Base-by-base conservation (phyloP, 257 asterid species). In the Misopates orontium region DNA sequence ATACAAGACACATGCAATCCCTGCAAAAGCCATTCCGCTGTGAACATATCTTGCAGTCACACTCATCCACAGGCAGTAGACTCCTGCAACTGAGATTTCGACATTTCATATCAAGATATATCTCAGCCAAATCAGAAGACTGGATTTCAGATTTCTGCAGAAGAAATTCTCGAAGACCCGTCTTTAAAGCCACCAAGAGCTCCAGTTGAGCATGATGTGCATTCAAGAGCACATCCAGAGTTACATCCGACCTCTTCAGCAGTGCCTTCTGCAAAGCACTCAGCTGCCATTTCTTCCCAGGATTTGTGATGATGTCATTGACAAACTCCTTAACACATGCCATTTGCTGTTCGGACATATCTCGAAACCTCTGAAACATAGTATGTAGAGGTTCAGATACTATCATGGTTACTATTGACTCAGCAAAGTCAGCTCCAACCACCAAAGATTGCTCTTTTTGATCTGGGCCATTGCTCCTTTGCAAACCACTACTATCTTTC, bases 1-100 rank as follows among this genome's bases (percentile, higher is more conserved):
- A 93, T 55, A 93, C 95, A 10, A 93, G 95, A 74, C 99, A 93
- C 99, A 90, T 93, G 83, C 99, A 93, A 52, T 85, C 91, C 75
- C 97, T 71, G 82, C 99, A 93, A 69, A 93, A 93, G 67, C 95
- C 97, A 57, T 61, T 83, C 79, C 78, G 77, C 70, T 79, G 81
- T 0, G 82, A 51, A 62, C 99, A 94, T 67, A 94, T 74, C 74
- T 83, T 89, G 82, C 99, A 90, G 75, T 93, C 96, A 56, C 97
- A 89, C 67, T 90, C 96, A 73, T 93, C 96, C 44, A 86, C 95
- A 14, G 97, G 97, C 60, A 94, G 81, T 52, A 82, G 81, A 70
- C 85, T 83, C 75, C 76, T 83, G 77, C 99, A 94, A 62, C 64
- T 79, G 64, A 83, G 79, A 70, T 94, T 94, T 75, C 81, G 83